Conservation (phyloP, 192 early-diverging fungal genomes). For the Linnemannia schmuckeri region DNA sequence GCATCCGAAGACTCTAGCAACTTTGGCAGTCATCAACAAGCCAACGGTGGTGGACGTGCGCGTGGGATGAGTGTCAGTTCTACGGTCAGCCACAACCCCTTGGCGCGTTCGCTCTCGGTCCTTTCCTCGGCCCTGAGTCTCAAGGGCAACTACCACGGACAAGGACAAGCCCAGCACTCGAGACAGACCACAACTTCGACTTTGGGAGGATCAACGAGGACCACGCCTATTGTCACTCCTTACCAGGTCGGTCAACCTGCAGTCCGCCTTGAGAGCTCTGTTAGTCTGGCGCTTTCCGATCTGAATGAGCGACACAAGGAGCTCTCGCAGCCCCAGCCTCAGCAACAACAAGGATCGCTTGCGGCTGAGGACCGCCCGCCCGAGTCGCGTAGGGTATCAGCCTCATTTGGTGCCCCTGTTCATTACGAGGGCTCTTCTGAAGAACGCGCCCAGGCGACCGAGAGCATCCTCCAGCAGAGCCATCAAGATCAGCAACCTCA, state of each 20-base stretch:
- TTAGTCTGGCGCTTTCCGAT: slow-evolving; percentile 11
- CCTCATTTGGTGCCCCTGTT: slow-evolving; percentile 21
- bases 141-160: slow-evolving; percentile 9
- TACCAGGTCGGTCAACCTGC: slow-evolving; percentile 38
- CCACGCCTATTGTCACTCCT: slow-evolving; percentile 33
- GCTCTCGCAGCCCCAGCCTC: background rate
- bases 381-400: background rate
- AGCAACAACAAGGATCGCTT: background rate
- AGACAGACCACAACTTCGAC: background rate
- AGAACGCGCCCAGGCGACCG: slow-evolving; percentile 27
- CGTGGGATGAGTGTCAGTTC: slow-evolving; percentile 8
- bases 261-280: slow-evolving; percentile 26
- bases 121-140: slow-evolving; percentile 15
- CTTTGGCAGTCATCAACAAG: background rate
- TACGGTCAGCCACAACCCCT: background rate
- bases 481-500: background rate
- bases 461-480: slow-evolving; percentile 20
- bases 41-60: background rate
- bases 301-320: background rate
- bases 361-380: background rate
- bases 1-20: background rate
- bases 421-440: slow-evolving; percentile 19
- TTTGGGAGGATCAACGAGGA: background rate
- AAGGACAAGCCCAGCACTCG: background rate
- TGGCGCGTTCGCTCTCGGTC: slow-evolving; percentile 26